phyloP scores from a whole-genome alignment of 2,329 filamentous ascomycete species.

The Cephalotrichum gorgonifer region DNA sequence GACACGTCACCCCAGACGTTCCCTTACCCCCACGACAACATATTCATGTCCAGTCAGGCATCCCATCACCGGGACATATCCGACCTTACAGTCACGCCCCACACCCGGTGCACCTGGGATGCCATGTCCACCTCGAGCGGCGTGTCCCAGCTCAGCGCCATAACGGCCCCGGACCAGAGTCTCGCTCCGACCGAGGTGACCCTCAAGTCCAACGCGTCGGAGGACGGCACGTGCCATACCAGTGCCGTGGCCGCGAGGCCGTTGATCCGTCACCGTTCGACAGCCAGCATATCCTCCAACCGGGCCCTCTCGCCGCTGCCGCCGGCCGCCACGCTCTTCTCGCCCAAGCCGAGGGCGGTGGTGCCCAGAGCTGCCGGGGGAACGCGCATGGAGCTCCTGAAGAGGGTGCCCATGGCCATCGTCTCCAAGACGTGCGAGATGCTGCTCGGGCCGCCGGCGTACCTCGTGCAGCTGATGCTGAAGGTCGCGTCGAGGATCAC shows the following conservation, averaged over 20 bases:
- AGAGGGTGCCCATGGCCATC: slow-evolving; percentile 50
- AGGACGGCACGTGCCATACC: slow-evolving; percentile 12
- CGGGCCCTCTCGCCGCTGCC: slow-evolving; percentile 58
- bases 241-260: slow-evolving; percentile 8
- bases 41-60: slow-evolving; percentile 21
- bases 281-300: slow-evolving; percentile 39
- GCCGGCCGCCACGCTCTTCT: slow-evolving; percentile 55
- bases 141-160: slow-evolving; percentile 15
- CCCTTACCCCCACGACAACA: slow-evolving; percentile 28
- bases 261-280: slow-evolving; percentile 39
- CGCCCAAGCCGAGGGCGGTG: slow-evolving; percentile 22
- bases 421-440: slow-evolving; percentile 69
- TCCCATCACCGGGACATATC: slow-evolving; percentile 20
- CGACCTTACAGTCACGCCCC: slow-evolving; percentile 21
- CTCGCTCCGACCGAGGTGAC: slow-evolving; percentile 4
- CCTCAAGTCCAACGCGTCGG: slow-evolving; percentile 7
- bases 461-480: slow-evolving; percentile 70
- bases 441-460: slow-evolving; percentile 68
- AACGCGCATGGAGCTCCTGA: slow-evolving; percentile 32
- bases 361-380: not conserved
- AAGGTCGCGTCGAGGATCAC: slow-evolving; percentile 70
- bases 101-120: slow-evolving; percentile 18
- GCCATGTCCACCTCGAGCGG: slow-evolving; percentile 15
- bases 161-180: slow-evolving; percentile 12
- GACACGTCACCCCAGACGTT: slow-evolving; percentile 19